Evolutionary conservation across 1,284 basidiomycete genomes (phyloP), one percentile per base, ranked within the genome.

Genomic region (Flammula alnicola): DNA sequence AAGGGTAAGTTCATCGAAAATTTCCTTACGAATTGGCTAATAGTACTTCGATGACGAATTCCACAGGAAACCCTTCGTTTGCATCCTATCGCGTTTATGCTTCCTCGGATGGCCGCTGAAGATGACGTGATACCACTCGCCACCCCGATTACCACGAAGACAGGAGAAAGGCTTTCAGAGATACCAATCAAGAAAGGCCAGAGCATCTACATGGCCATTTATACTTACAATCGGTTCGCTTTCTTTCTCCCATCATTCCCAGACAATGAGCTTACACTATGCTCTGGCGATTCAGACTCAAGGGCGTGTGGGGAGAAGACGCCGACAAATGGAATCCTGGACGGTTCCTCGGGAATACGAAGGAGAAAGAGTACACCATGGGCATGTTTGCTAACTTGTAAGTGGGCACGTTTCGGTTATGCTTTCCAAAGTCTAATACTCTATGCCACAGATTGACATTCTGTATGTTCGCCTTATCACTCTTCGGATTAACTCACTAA

Each of bases 11-110:
- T 9, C 5, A 32, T n/a, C n/a, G n/a, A n/a, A n/a, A n/a, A n/a
- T n/a, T n/a, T n/a, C 30, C 12, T 32, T 4, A 4, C 16, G 3
- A 12, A 12, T 31, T 8, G 3, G 31, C 12, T 33, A 11, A 30
- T 14, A 16, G 5, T 16, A 20, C 12, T 20, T 12, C 20, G 20
- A 16, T 32, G 30, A 32, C 9, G 8, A 6, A 19, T 14, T 17
- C 9, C 8, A 30, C 27, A 50, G 48, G 89, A 93, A 69, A 69
- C 74, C 1, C 74, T 91, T 17, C 73, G 89, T 22, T 60, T 91
- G 23, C 78, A 81, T 62, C 69, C 82, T 5, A 86, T 88, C 1
- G 82, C 87, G 3, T 77, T 81, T 3, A 73, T 71, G 43, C 87
- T 85, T 3, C 81, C 86, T 68, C 77, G 88, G n/a, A 75, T 81